Evolutionary conservation across 495 filamentous ascomycete species (phyloP).

Genomic region (Polyplosphaeria fusca): DNA sequence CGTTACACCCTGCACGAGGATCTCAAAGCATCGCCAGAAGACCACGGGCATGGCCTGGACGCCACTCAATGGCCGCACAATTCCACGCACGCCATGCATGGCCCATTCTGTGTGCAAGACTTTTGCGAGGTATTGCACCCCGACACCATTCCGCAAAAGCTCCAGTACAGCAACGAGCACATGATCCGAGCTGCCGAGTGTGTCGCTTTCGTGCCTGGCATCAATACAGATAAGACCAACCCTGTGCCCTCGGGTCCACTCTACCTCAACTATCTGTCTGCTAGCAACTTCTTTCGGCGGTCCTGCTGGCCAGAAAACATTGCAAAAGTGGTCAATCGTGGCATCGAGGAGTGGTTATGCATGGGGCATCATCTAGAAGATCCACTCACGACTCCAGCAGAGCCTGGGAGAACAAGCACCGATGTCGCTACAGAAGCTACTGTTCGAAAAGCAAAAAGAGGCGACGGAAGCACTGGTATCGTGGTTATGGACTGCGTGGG

Average conservation of each 20-base stretch:
- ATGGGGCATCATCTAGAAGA: slow-evolving; percentile 53
- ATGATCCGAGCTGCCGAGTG: slow-evolving; percentile 65
- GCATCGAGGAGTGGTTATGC: slow-evolving; percentile 75
- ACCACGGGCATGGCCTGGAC: slow-evolving; percentile 68
- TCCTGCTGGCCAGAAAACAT: slow-evolving; percentile 92
- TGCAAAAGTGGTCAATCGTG: slow-evolving; percentile 89
- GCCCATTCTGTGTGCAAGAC: slow-evolving; percentile 83
- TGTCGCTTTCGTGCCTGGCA: slow-evolving; percentile 39
- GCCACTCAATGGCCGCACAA: slow-evolving; percentile 86
- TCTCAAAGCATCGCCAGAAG: slow-evolving; percentile 41
- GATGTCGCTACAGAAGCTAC: slow-evolving; percentile 25
- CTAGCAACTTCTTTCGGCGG: slow-evolving; percentile 87
- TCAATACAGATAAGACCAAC: slow-evolving; percentile 46
- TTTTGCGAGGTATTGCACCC: slow-evolving; percentile 85
- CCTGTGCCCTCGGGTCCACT: slow-evolving; percentile 53
- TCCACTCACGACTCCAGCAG: slow-evolving; percentile 31
- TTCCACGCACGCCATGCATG: slow-evolving; percentile 69
- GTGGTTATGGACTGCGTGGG: slow-evolving; percentile 95
- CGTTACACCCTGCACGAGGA: slow-evolving; percentile 68
- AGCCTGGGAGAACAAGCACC: slow-evolving; percentile 40
- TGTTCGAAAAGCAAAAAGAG: slow-evolving; percentile 41
- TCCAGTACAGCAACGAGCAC: slow-evolving; percentile 67
- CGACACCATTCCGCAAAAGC: slow-evolving; percentile 75
- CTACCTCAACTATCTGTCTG: slow-evolving; percentile 87
- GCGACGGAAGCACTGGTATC: slow-evolving; percentile 84